phyloP scores from a whole-genome alignment of 495 filamentous ascomycete species.

The Podospora appendiculata region DNA sequence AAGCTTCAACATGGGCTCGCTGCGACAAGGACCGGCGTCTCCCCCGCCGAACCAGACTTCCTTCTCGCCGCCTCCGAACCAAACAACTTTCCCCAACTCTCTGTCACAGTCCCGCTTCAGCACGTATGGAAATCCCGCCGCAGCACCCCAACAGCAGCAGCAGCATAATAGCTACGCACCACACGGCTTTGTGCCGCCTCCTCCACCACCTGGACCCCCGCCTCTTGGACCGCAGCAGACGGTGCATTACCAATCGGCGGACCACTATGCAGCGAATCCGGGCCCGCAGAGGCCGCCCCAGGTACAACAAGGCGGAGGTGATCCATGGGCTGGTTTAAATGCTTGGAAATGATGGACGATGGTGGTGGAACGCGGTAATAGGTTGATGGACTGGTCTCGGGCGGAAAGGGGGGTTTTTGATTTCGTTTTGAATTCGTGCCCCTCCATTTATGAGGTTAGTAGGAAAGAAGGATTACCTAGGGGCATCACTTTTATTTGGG shows the following conservation, averaged over 20 bases:
- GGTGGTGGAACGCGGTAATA: too few relatives aligned
- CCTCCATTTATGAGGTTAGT: too few relatives aligned
- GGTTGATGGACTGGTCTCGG: too few relatives aligned
- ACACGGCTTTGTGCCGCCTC: constrained; percentile 81
- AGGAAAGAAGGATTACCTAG: too few relatives aligned
- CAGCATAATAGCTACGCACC: constrained; percentile 50
- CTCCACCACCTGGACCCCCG: constrained; percentile 77
- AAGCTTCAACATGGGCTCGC: constrained; percentile 35
- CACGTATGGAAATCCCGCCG: constrained; percentile 38
- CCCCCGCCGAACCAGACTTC: constrained; percentile 46
- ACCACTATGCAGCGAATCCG: constrained; percentile 29
- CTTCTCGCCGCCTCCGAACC: constrained; percentile 21
- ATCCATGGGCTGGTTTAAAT: background rate
- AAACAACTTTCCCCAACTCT: background rate
- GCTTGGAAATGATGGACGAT: background rate
- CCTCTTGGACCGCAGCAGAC: constrained; percentile 65
- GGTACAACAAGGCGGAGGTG: background rate
- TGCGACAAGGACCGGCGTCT: constrained; percentile 38
- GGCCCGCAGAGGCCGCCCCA: constrained; percentile 12
- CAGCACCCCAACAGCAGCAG: constrained; percentile 23
- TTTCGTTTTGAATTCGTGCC: too few relatives aligned
- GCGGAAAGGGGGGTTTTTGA: too few relatives aligned
- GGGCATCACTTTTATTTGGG: too few relatives aligned
- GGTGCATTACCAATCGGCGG: constrained; percentile 31
- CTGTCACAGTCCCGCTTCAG: constrained; percentile 7